phyloP scores from a whole-genome alignment of 306 rosid species.

The Clitoria ternatea region DNA sequence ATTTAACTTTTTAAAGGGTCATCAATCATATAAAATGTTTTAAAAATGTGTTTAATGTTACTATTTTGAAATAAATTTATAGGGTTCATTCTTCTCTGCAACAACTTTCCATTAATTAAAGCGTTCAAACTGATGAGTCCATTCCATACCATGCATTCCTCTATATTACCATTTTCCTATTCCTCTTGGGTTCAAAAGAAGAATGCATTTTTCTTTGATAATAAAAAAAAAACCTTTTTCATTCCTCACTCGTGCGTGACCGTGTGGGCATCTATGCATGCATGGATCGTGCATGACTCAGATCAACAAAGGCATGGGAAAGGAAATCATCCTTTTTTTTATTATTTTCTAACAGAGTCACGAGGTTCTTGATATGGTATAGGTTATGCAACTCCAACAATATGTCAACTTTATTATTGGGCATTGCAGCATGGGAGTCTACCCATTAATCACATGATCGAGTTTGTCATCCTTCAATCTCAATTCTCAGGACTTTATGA shows the following conservation, averaged over 20 bases:
- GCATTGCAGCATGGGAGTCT: neutral
- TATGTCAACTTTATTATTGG: constrained; percentile 15
- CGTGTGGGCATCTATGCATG: constrained; percentile 40
- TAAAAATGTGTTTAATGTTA: too few species aligned
- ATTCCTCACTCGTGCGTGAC: constrained; percentile 66
- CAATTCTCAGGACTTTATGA: too few species aligned
- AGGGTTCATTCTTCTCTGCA: too few species aligned
- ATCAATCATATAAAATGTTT: too few species aligned
- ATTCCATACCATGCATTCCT: neutral
- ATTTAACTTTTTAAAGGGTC: too few species aligned
- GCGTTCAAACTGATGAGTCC: too few species aligned
- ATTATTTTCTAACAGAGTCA: constrained; percentile 32
- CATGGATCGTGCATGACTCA: constrained; percentile 51
- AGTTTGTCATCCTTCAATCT: too few species aligned
- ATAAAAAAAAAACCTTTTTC: constrained; percentile 34
- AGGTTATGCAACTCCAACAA: constrained; percentile 15
- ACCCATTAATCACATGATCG: too few species aligned
- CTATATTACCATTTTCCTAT: neutral
- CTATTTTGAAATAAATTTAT: too few species aligned
- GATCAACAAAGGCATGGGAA: constrained; percentile 35
- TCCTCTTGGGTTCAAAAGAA: neutral
- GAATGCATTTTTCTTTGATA: constrained; percentile 31
- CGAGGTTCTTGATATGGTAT: constrained; percentile 51
- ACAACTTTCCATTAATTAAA: too few species aligned
- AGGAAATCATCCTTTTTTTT: constrained; percentile 7